Conservation (phyloP, 163 green algal species). For the Coccomyxa subellipsoidea region DNA sequence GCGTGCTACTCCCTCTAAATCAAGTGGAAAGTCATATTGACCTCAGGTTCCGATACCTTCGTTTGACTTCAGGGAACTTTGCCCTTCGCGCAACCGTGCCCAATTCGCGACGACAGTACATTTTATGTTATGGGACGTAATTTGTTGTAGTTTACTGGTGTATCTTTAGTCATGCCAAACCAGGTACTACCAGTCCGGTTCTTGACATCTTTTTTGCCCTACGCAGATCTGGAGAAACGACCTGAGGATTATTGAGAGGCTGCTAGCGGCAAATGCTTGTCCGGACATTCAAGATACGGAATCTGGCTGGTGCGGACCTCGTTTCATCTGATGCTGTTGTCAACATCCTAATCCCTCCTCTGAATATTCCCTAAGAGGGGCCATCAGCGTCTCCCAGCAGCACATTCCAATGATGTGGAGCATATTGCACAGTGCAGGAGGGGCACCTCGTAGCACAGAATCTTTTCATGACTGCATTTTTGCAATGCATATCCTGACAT, state of each 20-base stretch:
- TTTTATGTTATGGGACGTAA: no score
- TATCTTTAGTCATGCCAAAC: no score
- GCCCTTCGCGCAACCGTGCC: neutral
- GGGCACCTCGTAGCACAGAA: neutral
- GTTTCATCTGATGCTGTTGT: neutral
- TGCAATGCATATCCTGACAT: neutral
- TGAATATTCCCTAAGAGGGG: neutral
- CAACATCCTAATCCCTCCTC: neutral
- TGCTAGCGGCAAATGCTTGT: constrained; percentile 57
- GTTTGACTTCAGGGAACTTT: neutral
- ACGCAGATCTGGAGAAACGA: constrained; percentile 61
- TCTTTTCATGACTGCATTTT: neutral
- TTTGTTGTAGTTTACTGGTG: no score
- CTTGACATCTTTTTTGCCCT: neutral
- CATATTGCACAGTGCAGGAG: no score
- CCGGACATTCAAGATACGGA: constrained; percentile 58
- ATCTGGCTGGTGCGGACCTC: constrained; percentile 60
- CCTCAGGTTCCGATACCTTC: neutral
- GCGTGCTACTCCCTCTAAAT: neutral
- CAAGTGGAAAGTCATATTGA: neutral
- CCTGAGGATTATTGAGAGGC: constrained; percentile 34
- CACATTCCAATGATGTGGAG: no score
- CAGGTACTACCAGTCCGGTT: neutral
- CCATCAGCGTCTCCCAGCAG: no score
- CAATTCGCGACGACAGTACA: no score